Evolutionary conservation across 1,284 basidiomycete genomes (phyloP), one percentile per base, ranked within the genome.

Genomic region (Puccinia polysora): DNA sequence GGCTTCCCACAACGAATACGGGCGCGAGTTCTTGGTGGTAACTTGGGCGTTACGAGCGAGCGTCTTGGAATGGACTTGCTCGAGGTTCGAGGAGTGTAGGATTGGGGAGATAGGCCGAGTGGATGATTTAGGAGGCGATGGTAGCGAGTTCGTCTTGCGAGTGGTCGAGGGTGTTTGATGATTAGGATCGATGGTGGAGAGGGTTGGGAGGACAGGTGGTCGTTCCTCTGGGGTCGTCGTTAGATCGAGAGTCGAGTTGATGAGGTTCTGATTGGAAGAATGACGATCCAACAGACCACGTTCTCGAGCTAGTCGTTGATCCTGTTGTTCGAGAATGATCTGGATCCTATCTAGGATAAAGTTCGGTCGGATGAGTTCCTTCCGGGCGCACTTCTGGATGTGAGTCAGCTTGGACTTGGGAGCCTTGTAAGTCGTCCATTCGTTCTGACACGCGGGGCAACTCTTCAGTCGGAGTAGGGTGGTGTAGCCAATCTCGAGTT

Each of bases 361-460:
- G 8, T 45, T 36, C 14, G 52, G 38, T 23, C 38, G 34, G 34
- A 68, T 68, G 28, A 58, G 30, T 25, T 68, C 28, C 14, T 10
- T 2, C 14, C 15, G 32, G 12, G 56, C 67, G 47, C 67, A 70
- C 32, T 49, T 47, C 20, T 32, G 20, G 28, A 70, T 70, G 47
- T 70, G 67, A 30, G 15, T 60, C 7, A 70, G 45, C 32, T 70
- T 70, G 0, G 55, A 60, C 1, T 34, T 49, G 28, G 67, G 67
- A 2, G 67, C 67, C 38, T 60, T 59, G 45, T 70, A 70, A n/a
- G 56, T 60, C 6, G 30, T 70, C 67, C 67, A 70, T 6, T 4
- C 25, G 20, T 60, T 47, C 12, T 36, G 15, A 40, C 67, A 70
- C 15, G 34, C 67, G 1, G 67, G 67, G 52, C 67, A 70, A 23